Conservation (phyloP, 2,329 filamentous ascomycete species). For the Trichoderma koningii region DNA sequence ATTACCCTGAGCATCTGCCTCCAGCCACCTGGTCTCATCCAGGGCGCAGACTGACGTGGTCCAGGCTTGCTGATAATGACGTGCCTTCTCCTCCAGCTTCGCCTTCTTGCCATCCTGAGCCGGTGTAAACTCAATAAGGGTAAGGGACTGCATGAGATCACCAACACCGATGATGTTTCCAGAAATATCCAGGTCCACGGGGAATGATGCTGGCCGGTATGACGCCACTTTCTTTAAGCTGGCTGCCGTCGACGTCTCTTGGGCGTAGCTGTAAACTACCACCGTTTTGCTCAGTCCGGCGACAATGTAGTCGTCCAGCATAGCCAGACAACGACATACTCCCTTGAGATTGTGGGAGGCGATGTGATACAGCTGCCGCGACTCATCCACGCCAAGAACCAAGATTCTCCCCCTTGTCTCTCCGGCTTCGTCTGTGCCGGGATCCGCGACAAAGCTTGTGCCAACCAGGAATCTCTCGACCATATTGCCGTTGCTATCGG, state of each 20-base stretch:
- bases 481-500: slow-evolving; percentile 55
- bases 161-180: slow-evolving; percentile 78
- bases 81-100: slow-evolving; percentile 70
- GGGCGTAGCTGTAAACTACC: slow-evolving; percentile 57
- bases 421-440: slow-evolving; percentile 51
- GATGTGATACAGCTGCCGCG: slow-evolving; percentile 72
- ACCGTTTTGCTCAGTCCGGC: slow-evolving; percentile 90
- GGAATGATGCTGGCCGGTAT: slow-evolving; percentile 80
- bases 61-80: slow-evolving; percentile 83
- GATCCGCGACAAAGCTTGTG: slow-evolving; percentile 73
- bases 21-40: slow-evolving; percentile 73
- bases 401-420: slow-evolving; percentile 71
- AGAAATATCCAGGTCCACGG: slow-evolving; percentile 75
- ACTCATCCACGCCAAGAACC: slow-evolving; percentile 77
- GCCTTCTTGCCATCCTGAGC: slow-evolving; percentile 59
- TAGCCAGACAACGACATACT: slow-evolving; percentile 75
- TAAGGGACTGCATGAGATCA: slow-evolving; percentile 91
- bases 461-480: slow-evolving; percentile 88
- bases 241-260: slow-evolving; percentile 57
- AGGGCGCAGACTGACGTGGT: slow-evolving; percentile 75
- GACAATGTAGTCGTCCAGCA: slow-evolving; percentile 76
- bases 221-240: slow-evolving; percentile 70
- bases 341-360: slow-evolving; percentile 71
- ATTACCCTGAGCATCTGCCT: slow-evolving; percentile 86
- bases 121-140: slow-evolving; percentile 70